phyloP scores from a whole-genome alignment of 352 stramenopile species.

The Halophytophthora batemanensis region DNA sequence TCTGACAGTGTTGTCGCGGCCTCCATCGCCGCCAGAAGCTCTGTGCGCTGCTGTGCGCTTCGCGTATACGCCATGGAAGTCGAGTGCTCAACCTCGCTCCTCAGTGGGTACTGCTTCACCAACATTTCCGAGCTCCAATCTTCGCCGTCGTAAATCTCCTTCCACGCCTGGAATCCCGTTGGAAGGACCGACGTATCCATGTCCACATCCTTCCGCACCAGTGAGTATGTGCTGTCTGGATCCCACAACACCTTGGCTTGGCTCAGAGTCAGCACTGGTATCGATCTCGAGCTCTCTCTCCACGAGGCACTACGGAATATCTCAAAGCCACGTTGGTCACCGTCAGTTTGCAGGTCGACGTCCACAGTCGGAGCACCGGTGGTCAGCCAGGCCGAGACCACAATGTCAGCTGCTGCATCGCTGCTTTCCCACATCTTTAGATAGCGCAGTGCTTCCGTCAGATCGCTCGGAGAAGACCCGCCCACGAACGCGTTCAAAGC shows the following conservation, averaged over 20 bases:
- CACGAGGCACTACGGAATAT: slow-evolving; percentile 31
- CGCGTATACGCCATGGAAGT: slow-evolving; percentile 20
- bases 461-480: slow-evolving; percentile 10
- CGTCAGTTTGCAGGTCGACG: slow-evolving; percentile 31
- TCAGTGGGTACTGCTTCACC: slow-evolving; percentile 31
- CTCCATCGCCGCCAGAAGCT: slow-evolving; percentile 28
- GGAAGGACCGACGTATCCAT: slow-evolving; percentile 27
- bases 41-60: slow-evolving; percentile 13
- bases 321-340: slow-evolving; percentile 52
- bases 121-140: slow-evolving; percentile 56
- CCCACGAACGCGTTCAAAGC: slow-evolving; percentile 17
- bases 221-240: slow-evolving; percentile 36
- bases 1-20: slow-evolving; percentile 28
- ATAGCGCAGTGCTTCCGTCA: slow-evolving; percentile 33
- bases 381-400: slow-evolving; percentile 41
- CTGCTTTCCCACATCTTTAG: slow-evolving; percentile 49
- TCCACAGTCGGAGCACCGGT: slow-evolving; percentile 31
- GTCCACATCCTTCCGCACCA: slow-evolving; percentile 21
- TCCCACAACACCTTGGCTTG: slow-evolving; percentile 49
- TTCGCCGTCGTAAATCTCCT: slow-evolving; percentile 50
- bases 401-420: slow-evolving; percentile 20
- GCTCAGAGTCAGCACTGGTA: slow-evolving; percentile 26
- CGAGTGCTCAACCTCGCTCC: slow-evolving; percentile 15
- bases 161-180: slow-evolving; percentile 51
- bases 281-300: slow-evolving; percentile 1